Evolutionary conservation across 1,284 basidiomycete genomes (phyloP).

Genomic region (Heterobasidion parviporum): DNA sequence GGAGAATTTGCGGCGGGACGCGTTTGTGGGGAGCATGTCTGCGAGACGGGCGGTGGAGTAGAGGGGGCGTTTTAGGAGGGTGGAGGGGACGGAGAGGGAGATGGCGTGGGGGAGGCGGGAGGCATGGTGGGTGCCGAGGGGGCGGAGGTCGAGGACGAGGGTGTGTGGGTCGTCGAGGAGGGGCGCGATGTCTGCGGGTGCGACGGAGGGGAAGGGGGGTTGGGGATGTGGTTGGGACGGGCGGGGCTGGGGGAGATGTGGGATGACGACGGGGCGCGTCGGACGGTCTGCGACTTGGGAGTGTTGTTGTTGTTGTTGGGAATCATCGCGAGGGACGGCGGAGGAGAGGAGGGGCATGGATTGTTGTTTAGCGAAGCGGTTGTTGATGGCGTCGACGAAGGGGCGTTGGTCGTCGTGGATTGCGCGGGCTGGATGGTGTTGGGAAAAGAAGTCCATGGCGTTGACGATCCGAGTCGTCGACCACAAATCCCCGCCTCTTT

Average conservation of each 20-base stretch:
- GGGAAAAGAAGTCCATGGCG: conserved; percentile 14
- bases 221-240: conserved; percentile 6
- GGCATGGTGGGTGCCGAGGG: conserved; percentile 63
- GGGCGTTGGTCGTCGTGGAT: conserved; percentile 6
- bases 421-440: conserved; percentile 5
- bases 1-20: conserved; percentile 52
- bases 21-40: conserved; percentile 62
- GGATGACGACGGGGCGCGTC: conserved; percentile 1
- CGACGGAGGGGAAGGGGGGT: conserved; percentile 10
- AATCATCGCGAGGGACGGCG: not conserved
- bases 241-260: not conserved
- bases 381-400: conserved; percentile 19
- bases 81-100: conserved; percentile 89
- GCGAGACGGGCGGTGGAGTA: conserved; percentile 71
- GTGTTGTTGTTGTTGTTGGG: not conserved
- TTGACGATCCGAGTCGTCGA: not conserved
- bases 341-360: not conserved
- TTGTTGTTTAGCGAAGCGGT: conserved; percentile 5
- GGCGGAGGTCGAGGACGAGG: conserved; percentile 82
- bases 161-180: conserved; percentile 25
- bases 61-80: conserved; percentile 82
- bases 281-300: not conserved
- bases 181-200: conserved; percentile 22
- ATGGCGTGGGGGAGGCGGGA: conserved; percentile 70
- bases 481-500: not conserved